Percentiles rank a stretch among this genome's conserved stretches.
These are phyloP conservation scores for Neofusicoccum umdonicola DNA, from an alignment of 2,329 filamentous ascomycete genomes.

Conservation along the genomic window DNA sequence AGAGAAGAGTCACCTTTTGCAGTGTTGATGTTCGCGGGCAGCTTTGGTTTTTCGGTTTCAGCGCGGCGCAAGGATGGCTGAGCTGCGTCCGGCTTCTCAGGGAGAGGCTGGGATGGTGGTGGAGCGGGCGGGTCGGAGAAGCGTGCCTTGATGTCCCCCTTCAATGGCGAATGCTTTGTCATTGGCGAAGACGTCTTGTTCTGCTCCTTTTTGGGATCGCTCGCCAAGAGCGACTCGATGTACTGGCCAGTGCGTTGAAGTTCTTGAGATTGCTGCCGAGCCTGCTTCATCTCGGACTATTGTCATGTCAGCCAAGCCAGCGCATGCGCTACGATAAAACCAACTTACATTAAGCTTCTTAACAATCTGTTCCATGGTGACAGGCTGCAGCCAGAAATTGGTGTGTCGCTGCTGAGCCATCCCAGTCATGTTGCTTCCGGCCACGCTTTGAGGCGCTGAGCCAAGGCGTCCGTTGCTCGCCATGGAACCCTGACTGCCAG, in stretches of 20 bases:
- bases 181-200: constrained; percentile 44
- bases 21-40: constrained; percentile 37
- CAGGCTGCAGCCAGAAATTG: constrained; percentile 82
- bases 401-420: constrained; percentile 71
- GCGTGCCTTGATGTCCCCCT: constrained; percentile 73
- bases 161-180: constrained; percentile 47
- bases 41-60: constrained; percentile 71
- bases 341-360: constrained; percentile 75
- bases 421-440: constrained; percentile 53
- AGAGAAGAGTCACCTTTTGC: constrained; percentile 55
- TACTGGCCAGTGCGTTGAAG: constrained; percentile 80
- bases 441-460: constrained; percentile 54
- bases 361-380: constrained; percentile 92
- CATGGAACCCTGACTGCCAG: constrained; percentile 54
- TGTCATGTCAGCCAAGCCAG: constrained; percentile 3
- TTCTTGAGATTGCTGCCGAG: constrained; percentile 83
- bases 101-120: constrained; percentile 86
- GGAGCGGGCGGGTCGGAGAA: constrained; percentile 94
- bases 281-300: constrained; percentile 86
- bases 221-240: constrained; percentile 71
- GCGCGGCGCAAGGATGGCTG: constrained; percentile 68
- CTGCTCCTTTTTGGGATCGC: constrained; percentile 60
- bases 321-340: neutral
- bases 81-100: constrained; percentile 80
- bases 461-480: constrained; percentile 61